These are phyloP conservation scores for Zangia roseola DNA, from an alignment of 768 basidiomycete species.

Conservation along the genomic window DNA sequence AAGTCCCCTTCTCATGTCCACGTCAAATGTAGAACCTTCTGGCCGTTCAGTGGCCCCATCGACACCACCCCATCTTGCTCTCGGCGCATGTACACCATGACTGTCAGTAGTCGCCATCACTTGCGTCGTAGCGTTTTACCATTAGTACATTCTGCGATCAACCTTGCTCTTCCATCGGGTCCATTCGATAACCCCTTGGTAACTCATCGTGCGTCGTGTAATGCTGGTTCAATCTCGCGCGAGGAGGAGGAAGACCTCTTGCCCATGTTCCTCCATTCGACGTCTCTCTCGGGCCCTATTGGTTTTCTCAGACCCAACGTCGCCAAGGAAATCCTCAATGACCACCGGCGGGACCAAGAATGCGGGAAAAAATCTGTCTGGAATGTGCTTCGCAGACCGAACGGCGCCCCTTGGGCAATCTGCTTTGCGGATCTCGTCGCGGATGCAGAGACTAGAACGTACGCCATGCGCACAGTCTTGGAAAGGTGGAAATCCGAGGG, in stretches of 20 bases:
- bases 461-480: conserved; percentile 9
- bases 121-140: conserved; percentile 16
- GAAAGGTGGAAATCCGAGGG: conserved; percentile 16
- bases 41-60: neutral
- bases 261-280: conserved; percentile 18
- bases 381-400: conserved; percentile 15
- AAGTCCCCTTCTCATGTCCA: neutral
- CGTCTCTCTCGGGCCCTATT: conserved; percentile 10
- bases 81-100: conserved; percentile 1
- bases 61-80: neutral
- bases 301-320: conserved; percentile 22
- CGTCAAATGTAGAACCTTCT: neutral
- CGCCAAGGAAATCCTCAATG: conserved; percentile 9
- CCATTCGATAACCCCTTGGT: conserved; percentile 18
- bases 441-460: conserved; percentile 14
- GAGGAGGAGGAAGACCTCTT: conserved; percentile 22
- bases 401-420: conserved; percentile 19
- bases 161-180: conserved; percentile 25
- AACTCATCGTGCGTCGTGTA: conserved; percentile 20
- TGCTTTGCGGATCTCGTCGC: conserved; percentile 19
- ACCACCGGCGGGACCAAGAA: neutral
- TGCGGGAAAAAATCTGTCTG: conserved; percentile 12
- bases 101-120: neutral
- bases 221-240: neutral
- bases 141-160: conserved; percentile 24